phyloP scores from a whole-genome alignment of 495 filamentous ascomycete species.

The Aspergillus steynii region DNA sequence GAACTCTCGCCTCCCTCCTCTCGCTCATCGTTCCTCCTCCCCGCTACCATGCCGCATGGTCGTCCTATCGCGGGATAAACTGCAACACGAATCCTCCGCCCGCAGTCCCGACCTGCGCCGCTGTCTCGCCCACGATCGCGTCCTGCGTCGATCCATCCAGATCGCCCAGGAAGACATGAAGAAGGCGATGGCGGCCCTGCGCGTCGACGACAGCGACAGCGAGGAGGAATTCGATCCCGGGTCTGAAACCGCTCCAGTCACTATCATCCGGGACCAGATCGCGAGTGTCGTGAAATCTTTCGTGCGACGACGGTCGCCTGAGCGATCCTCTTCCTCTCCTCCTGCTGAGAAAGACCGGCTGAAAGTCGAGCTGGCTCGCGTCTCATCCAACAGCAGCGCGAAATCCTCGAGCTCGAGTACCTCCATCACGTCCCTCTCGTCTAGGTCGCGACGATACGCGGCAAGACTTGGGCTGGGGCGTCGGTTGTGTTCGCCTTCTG shows the following conservation, averaged over 20 bases:
- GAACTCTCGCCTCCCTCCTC: conserved; percentile 24
- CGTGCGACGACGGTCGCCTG: conserved; percentile 1
- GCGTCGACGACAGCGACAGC: conserved; percentile 15
- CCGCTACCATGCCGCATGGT: conserved; percentile 18
- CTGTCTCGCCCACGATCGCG: conserved; percentile 24
- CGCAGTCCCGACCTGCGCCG: conserved; percentile 27
- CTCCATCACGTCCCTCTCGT: neutral
- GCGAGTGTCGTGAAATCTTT: conserved; percentile 13
- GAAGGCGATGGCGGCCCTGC: conserved; percentile 13
- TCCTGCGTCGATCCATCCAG: conserved; percentile 23
- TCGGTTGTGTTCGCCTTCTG: neutral
- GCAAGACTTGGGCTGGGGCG: neutral
- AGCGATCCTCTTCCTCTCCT: neutral
- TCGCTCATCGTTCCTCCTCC: conserved; percentile 13
- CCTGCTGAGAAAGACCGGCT: neutral
- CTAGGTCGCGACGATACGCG: neutral
- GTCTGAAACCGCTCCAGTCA: conserved; percentile 4
- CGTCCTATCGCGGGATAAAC: conserved; percentile 23
- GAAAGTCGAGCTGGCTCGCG: neutral
- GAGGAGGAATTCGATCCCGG: conserved; percentile 9
- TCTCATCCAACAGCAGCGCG: neutral
- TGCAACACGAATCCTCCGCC: conserved; percentile 17
- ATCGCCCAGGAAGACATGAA: conserved; percentile 20
- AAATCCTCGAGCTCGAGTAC: neutral
- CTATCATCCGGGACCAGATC: conserved; percentile 19